Evolutionary conservation across 2,329 filamentous ascomycete genomes (phyloP).

Genomic region (Alternaria conjuncta): DNA sequence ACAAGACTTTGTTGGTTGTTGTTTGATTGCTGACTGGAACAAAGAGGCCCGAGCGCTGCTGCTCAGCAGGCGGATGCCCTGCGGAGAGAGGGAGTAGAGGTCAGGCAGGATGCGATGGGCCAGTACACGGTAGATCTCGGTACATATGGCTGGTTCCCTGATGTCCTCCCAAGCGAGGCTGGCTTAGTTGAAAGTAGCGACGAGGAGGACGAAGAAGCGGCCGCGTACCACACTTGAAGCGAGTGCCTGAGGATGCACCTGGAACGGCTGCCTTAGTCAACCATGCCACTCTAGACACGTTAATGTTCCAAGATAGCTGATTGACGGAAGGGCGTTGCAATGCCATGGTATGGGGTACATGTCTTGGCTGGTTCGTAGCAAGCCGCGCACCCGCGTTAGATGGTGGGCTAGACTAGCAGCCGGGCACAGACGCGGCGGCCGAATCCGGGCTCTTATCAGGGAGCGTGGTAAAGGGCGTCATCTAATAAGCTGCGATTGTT

Average conservation of each 20-base stretch:
- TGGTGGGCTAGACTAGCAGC: constrained; percentile 22
- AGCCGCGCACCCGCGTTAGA: constrained; percentile 23
- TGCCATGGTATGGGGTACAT: constrained; percentile 16
- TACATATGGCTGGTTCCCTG: constrained; percentile 60
- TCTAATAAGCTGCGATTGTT: constrained; percentile 29
- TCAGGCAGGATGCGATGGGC: constrained; percentile 54
- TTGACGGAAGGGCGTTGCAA: constrained; percentile 17
- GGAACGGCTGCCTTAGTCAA: constrained; percentile 4
- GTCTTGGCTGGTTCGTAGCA: constrained; percentile 6
- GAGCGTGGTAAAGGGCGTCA: constrained; percentile 26
- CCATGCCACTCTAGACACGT: constrained; percentile 11
- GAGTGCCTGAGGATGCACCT: not conserved
- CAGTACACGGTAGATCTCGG: constrained; percentile 56
- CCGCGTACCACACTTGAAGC: constrained; percentile 43
- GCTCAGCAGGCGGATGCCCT: constrained; percentile 56
- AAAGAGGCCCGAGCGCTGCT: constrained; percentile 54
- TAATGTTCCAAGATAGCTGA: constrained; percentile 13
- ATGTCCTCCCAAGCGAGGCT: constrained; percentile 56
- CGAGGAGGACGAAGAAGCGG: constrained; percentile 40
- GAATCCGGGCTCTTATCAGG: constrained; percentile 37
- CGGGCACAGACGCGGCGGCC: constrained; percentile 29
- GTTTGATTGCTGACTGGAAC: constrained; percentile 27
- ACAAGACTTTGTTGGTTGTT: constrained; percentile 19
- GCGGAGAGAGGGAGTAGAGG: constrained; percentile 55
- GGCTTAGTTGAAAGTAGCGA: constrained; percentile 42